These are phyloP conservation scores for Houttuynia cordata DNA, from an alignment of 164 flowering plant species.

Conservation along the genomic window DNA sequence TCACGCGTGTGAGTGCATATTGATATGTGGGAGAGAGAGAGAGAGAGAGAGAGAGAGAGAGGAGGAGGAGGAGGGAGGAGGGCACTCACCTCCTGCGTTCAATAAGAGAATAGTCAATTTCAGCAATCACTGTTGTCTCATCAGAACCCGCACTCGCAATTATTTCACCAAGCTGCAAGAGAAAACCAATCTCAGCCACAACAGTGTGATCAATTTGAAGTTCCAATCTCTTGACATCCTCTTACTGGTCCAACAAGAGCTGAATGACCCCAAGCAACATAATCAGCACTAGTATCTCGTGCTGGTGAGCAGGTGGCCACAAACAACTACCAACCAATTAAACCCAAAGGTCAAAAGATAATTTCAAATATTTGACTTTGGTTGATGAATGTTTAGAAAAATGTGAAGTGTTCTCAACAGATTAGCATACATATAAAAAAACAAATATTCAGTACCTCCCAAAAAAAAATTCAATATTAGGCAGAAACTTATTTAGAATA, in stretches of 20 bases:
- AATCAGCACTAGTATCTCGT: conserved; percentile 69
- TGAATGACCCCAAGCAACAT: conserved; percentile 97
- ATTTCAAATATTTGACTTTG: neutral
- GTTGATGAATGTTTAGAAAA: neutral
- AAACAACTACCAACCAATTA: conserved; percentile 39
- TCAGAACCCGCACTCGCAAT: conserved; percentile 83
- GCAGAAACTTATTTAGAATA: no score
- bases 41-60: neutral
- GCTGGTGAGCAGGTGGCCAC: conserved; percentile 99
- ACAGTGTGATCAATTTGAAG: neutral
- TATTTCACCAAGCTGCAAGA: conserved; percentile 79
- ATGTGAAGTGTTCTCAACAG: neutral
- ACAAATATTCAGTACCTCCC: conserved; percentile 1
- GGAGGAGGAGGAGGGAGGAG: neutral
- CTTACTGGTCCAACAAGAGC: conserved; percentile 87
- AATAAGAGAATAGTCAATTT: conserved; percentile 70
- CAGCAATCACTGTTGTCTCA: conserved; percentile 64
- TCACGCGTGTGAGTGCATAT: neutral
- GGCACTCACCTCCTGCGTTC: conserved; percentile 62
- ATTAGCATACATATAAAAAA: neutral
- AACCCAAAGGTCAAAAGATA: neutral
- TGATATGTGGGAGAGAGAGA: neutral
- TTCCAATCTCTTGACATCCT: neutral
- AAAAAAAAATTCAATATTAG: no score
- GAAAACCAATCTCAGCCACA: neutral